Base-by-base conservation (phyloP, 805 yeast genomes). In the Kuraishia hungarica region DNA sequence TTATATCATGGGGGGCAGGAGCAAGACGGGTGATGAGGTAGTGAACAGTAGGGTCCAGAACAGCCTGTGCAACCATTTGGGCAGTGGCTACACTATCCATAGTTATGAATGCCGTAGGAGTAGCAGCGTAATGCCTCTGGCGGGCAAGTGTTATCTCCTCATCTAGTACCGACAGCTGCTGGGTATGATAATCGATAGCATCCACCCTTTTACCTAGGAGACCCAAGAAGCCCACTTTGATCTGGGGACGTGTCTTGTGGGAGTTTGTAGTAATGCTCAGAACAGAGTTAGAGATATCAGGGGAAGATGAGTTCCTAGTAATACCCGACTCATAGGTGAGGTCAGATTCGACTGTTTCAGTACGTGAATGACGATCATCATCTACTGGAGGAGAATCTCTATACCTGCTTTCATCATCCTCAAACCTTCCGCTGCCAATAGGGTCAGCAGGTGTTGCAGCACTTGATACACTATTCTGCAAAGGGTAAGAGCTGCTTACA, bases 31-130 rank as follows among this genome's bases (percentile, higher is more conserved):
- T 87, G 39, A 92, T 88, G 54, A 94, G 73, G 56, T 84, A 88
- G 65, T 88, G 86, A 7, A 94, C 90, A 56, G 88, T 80, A 0
- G 97, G 97, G 65, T 92, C 97, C 56, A 94, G 68, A 0, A 93
- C 92, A 0, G 97, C 94, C 67, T 94, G 99, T 0, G 97, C 97
- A 28, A 94, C 86, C 89, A 91, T 86, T 67, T 93, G 99, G 1
- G 98, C 97, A 60, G 91, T 85, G 0, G 97, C 96, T 2, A 91
- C 97, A 0, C 94, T 81, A 60, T 89, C 93, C 97, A 93, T 88
- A 0, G 98, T 94, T 8, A 93, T 83, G 69, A 93, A 93, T 0
- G 98, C 97, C 0, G 93, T 86, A 28, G 96, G 90, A 0, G 96
- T 89, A 0, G 97, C 86, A 0, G 89, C 82, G 63, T 84, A 89